Evolutionary conservation across 2,329 filamentous ascomycete genomes (phyloP), one percentile per base, ranked within the genome.

Genomic region (Lasiodiplodia citricola): DNA sequence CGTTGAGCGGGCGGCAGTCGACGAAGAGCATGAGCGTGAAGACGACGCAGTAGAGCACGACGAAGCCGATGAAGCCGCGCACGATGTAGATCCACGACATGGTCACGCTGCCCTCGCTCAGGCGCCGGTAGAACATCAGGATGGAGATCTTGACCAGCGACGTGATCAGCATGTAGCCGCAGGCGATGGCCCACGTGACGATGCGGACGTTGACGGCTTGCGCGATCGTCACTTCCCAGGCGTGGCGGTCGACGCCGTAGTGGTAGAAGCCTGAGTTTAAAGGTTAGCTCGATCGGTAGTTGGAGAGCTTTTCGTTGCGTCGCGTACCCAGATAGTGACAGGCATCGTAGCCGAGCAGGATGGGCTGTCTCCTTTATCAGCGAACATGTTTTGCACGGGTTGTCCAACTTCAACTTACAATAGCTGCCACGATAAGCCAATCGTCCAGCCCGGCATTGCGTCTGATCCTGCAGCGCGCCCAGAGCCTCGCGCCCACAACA

Each of bases 101-200:
- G 0, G 77, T 78, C 35, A 80, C 75, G 1, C 76, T 74, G 55
- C 77, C 78, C 1, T 69, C 71, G 13, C 80, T 77, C 13, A 84
- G 75, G 2, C 82, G 77, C 4, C 79, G 78, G 70, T 84, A 84
- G 72, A 84, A 83, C 72, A 77, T 70, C 4, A 79, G 72, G 18
- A 79, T 78, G 10, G 76, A 78, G 28, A 79, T 73, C 56, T 79
- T 79, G 66, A 77, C 72, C 3, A 78, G 65, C 1, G 76, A 74
- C 0, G 75, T 72, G 4, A 71, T 71, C 5, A 72, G 21, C 60
- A 75, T 76, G 64, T 78, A 79, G 44, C 28, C 8, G 5, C 35
- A 3, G n/a, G 63, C 37, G 21, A 66, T 66, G 44, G 1, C 13
- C 51, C 31, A 66, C 2, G 63, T 66, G 16, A 66, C 21, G 51